Base-by-base conservation (phyloP, 441 rosid genomes). In the Aleurites moluccanus region DNA sequence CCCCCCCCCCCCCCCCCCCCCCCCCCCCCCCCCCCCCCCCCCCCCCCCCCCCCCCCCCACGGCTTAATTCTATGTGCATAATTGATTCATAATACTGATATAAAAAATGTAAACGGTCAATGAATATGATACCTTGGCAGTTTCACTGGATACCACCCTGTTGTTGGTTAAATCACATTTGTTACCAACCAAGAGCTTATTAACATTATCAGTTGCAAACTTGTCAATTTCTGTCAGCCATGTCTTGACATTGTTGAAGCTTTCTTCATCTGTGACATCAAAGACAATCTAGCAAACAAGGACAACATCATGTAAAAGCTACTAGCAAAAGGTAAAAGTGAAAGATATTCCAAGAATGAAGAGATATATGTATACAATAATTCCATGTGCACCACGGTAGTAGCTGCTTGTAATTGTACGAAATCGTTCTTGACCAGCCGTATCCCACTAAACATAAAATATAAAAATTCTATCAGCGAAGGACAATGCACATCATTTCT, bases 351-450 rank as follows among this genome's bases (percentile, higher is more conserved):
- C 62, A 59, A 18, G 13, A 27, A 42, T 18, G 23, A 25, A 42
- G 33, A 35, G 30, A 21, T 20, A 27, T 13, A 20, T 11, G 40
- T 70, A 49, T 70, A 76, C 79, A n/a, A 76, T 76, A 30, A 76
- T 76, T 28, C 79, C 79, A 52, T 76, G 79, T 10, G 79, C 79
- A 16, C 79, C 79, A n/a, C 79, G 79, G 20, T 76, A 76, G 56
- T 76, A 76, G 74, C 79, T 70, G 79, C 79, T 76, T 8, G 79
- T 76, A 53, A 76, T 76, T 38, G 79, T 76, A 5, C 79, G 74
- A 63, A 76, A 76, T 52, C 79, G 62, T 76, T 76, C 79, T 53
- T 76, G 79, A 50, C 79, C 79, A 35, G 79, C 79, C 25, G 79
- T 76, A 62, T 76, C 79, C 79, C 79, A 76, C 79, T 76, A 50